Base-by-base conservation (phyloP, 345 rosid species). In the Eucalyptus cloeziana region DNA sequence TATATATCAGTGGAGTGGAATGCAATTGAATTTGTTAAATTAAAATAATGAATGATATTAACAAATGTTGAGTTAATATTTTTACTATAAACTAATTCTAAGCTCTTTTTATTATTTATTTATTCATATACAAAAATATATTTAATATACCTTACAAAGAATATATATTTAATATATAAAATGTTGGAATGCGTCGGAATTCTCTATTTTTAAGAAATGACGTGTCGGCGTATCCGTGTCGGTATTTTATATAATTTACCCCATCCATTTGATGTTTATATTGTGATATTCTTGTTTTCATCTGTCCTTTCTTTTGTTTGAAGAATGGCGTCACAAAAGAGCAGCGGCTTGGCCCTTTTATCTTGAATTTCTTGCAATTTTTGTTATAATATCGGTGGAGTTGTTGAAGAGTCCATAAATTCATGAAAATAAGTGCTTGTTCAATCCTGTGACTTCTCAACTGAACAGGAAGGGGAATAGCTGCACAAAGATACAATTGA, bases 111-210 rank as follows among this genome's bases (percentile, higher is more conserved):
- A 6, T 50, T 51, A 51, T 15, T 49, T 49, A 49, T 49, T 49
- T 49, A 49, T 49, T 49, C 1, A 49, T 50, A 51, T 51, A 51
- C 2, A 17, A 51, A 17, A 17, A 17, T 51, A 51, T 51, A 51
- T 51, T 51, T 7, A 51, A 7, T 51, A 51, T 51, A 51, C n/a
- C n/a, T n/a, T n/a, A n/a, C n/a, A n/a, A n/a, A n/a, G n/a, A n/a
- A n/a, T n/a, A 17, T 51, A 51, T 51, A 51, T 51, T 51, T 7
- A 51, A 7, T 51, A 51, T 51, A 51, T 51, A 7, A 17, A 51
- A 1, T 51, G 8, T 51, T 1, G 22, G 22, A 51, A 51, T 0
- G 0, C 17, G 2, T 51, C 0, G 0, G 0, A 16, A 51, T 51
- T 51, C 4, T 51, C 1, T 51, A 17, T 51, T 17, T 52, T 3